Conservation (phyloP, 495 filamentous ascomycete species). For the Annulohypoxylon bovei region DNA sequence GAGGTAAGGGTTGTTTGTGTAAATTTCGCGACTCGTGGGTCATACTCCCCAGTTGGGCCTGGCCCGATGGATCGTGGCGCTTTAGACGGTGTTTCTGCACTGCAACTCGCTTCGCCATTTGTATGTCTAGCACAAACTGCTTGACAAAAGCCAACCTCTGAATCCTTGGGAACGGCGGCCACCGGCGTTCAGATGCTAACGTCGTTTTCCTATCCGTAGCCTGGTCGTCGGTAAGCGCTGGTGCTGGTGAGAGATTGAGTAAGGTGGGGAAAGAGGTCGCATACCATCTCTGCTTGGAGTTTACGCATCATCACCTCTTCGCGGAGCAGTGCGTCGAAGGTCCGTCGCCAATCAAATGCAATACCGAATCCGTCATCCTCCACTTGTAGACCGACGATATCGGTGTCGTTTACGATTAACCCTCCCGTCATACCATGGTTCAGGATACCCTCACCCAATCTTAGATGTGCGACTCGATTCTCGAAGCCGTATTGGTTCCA, state of each 20-base stretch:
- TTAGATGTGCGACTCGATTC: constrained; percentile 32
- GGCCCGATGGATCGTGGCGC: constrained; percentile 23
- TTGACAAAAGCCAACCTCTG: constrained; percentile 27
- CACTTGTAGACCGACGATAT: constrained; percentile 29
- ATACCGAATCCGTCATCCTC: constrained; percentile 30
- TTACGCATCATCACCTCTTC: constrained; percentile 39
- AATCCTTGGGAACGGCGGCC: constrained; percentile 33
- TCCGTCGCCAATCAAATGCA: constrained; percentile 31
- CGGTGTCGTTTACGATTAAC: constrained; percentile 36
- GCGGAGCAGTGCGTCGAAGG: constrained; percentile 29
- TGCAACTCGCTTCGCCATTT: constrained; percentile 37
- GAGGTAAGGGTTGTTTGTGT: constrained; percentile 29
- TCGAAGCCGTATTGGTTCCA: constrained; percentile 38
- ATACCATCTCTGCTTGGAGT: constrained; percentile 34
- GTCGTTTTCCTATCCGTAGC: constrained; percentile 17
- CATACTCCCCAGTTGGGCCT: constrained; percentile 22
- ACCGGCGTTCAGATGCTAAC: constrained; percentile 23
- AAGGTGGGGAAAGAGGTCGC: constrained; percentile 12
- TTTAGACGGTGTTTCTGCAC: constrained; percentile 30
- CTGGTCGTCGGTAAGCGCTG: constrained; percentile 25
- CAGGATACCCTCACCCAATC: constrained; percentile 32
- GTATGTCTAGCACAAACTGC: constrained; percentile 32
- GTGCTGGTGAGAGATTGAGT: constrained; percentile 14
- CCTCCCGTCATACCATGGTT: constrained; percentile 35
- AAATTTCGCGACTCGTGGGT: constrained; percentile 33